A percentile compares a stretch with the other conserved stretches of the same genome.
Evolutionary conservation across 495 filamentous ascomycete species (phyloP).

Genomic region (Xylaria palmicola): DNA sequence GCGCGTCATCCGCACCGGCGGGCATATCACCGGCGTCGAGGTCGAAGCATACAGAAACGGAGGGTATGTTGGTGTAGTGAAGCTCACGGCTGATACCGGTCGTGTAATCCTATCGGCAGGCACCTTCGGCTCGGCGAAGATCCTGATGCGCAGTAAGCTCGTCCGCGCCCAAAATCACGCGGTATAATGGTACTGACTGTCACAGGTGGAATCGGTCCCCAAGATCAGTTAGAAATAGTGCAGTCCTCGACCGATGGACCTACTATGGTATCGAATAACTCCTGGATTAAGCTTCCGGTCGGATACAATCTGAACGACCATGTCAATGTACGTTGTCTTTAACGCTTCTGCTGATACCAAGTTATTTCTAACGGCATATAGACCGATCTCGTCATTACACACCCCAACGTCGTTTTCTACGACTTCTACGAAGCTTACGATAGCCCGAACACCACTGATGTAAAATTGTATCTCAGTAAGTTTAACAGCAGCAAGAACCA

Average conservation of each 20-base stretch:
- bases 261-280: constrained; percentile 44
- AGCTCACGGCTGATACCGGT: constrained; percentile 58
- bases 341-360: not conserved
- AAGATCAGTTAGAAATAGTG: constrained; percentile 55
- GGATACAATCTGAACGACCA: constrained; percentile 71
- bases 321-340: constrained; percentile 43
- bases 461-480: constrained; percentile 35
- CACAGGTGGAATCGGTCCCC: constrained; percentile 57
- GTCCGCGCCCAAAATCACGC: not conserved
- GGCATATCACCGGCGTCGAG: constrained; percentile 65
- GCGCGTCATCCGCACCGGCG: constrained; percentile 61
- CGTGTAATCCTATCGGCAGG: constrained; percentile 69
- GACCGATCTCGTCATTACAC: constrained; percentile 64
- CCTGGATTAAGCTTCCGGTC: constrained; percentile 70
- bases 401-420: constrained; percentile 59
- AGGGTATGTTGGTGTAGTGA: constrained; percentile 59
- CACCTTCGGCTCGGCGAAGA: constrained; percentile 68
- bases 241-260: constrained; percentile 49
- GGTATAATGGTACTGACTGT: constrained; percentile 36
- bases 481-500: not conserved
- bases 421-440: constrained; percentile 64
- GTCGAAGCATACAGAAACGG: constrained; percentile 55
- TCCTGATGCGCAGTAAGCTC: constrained; percentile 47
- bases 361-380: constrained; percentile 10
- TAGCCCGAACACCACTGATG: constrained; percentile 38